Base-by-base conservation (phyloP, 192 early-diverging fungal species). In the Jimgerdemannia lactiflua region DNA sequence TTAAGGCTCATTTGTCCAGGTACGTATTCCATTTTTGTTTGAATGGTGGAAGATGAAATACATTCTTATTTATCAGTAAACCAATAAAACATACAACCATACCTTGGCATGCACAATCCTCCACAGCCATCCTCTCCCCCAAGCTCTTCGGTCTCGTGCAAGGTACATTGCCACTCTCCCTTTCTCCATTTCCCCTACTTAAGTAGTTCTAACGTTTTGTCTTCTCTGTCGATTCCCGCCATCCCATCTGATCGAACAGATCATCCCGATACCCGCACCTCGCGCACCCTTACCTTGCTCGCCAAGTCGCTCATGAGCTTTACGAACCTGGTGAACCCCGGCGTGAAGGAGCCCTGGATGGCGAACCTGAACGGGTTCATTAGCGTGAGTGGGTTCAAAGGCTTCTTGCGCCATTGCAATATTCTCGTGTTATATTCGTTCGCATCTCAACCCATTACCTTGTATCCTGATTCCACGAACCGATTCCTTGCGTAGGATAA, bases 241-340 rank as follows among this genome's bases (percentile, higher is more conserved):
- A n/a, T 43, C 18, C 10, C 68, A 67, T 40, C 4, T 18, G 20
- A 54, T 14, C 40, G 11, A 63, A 65, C 67, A 85, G 84, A 86
- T 74, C 84, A 89, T 41, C 92, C 92, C 3, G 86, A 85, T 71
- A 73, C 84, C 4, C 67, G 80, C 10, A 82, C 87, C 1, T 82
- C 86, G 19, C 85, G 92, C 11, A 90, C 92, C 8, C 80, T 94
- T 64, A 92, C 91, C 39, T 72, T 94, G 69, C 78, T 94, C 39
- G 92, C 92, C 29, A 94, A 94, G 76, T 88, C 88, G n/a, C 77
- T 94, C 6, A 91, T 92, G 80, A 88, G 86, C 14, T 70, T 92
- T 10, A 91, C 92, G 18, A 93, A 92, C 64, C 83, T 93, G 43
- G 89, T 89, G 4, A 84, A 87, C 29, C 89, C 89, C 80, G 85